phyloP scores from a whole-genome alignment of 306 rosid genomes.

The Sphenostylis stenocarpa region DNA sequence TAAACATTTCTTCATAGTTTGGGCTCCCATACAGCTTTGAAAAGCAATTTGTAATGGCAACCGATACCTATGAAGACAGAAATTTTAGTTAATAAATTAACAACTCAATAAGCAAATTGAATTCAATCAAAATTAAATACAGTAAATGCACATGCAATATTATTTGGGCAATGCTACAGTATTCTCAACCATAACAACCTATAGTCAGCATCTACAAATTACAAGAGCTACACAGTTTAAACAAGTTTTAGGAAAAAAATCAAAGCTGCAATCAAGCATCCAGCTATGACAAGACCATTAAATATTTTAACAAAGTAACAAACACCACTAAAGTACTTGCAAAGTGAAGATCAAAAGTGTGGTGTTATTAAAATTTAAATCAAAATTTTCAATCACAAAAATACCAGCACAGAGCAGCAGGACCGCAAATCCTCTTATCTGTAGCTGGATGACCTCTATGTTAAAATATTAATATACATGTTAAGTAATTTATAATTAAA shows the following conservation, averaged over 20 bases:
- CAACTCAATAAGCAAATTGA: not conserved
- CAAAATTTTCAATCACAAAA: not conserved
- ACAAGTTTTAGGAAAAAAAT: not conserved
- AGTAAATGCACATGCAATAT: constrained; percentile 2
- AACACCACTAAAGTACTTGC: not conserved
- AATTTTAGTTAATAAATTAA: constrained; percentile 20
- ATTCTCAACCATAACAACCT: not conserved
- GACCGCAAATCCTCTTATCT: not conserved
- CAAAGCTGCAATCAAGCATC: not conserved
- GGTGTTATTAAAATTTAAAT: not conserved
- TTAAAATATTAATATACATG: not conserved
- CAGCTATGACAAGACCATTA: not conserved
- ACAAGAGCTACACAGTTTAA: not conserved
- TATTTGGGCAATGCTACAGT: not conserved
- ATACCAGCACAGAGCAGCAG: not conserved
- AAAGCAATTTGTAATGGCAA: not conserved
- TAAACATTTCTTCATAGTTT: constrained; percentile 11
- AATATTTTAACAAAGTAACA: not conserved
- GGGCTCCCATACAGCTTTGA: constrained; percentile 21
- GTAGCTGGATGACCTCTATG: not conserved
- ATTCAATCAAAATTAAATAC: constrained; percentile 21
- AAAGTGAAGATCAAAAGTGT: not conserved
- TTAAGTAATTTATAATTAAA: not conserved
- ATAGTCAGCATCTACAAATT: constrained; percentile 17
- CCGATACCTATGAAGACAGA: constrained; percentile 31